These are phyloP conservation scores for Soucietia sequanensis DNA, from an alignment of 805 yeast genomes.

Conservation along the genomic window DNA sequence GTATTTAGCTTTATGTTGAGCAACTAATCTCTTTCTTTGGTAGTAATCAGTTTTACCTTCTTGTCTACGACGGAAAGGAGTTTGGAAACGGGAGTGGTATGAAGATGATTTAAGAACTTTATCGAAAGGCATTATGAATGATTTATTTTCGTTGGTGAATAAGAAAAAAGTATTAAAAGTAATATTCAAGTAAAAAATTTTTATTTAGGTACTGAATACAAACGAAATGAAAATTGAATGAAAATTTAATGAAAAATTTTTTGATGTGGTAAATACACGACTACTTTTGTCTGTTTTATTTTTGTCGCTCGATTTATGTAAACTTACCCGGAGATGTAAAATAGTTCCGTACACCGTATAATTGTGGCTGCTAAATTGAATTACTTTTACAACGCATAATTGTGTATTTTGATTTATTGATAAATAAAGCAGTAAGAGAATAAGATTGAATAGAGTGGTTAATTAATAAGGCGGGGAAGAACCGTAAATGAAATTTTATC, in stretches of 20 bases:
- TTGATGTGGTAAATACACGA: background rate
- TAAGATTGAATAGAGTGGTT: no score
- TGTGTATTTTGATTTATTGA: no score
- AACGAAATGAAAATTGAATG: no score
- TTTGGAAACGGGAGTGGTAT: conserved; percentile 99
- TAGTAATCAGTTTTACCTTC: conserved; percentile 99
- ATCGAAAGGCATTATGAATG: conserved; percentile 69
- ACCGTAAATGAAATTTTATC: no score
- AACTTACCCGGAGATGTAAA: no score
- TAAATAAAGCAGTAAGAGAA: no score
- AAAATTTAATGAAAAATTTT: background rate
- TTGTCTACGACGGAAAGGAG: conserved; percentile 99
- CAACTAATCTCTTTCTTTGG: conserved; percentile 99
- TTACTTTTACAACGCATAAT: no score
- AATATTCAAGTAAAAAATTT: conserved; percentile 3
- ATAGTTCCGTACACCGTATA: no score
- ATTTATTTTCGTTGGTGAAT: conserved; percentile 5
- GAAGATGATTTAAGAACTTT: conserved; percentile 77
- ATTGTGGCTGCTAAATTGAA: no score
- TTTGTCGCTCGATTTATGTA: no score
- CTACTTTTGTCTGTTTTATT: no score
- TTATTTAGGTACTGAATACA: background rate
- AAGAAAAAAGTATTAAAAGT: background rate
- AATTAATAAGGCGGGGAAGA: no score
- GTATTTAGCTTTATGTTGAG: conserved; percentile 99